Evolutionary conservation across 1,139 yeast genomes (phyloP).

Genomic region (Yamadazyma diddensiae): DNA sequence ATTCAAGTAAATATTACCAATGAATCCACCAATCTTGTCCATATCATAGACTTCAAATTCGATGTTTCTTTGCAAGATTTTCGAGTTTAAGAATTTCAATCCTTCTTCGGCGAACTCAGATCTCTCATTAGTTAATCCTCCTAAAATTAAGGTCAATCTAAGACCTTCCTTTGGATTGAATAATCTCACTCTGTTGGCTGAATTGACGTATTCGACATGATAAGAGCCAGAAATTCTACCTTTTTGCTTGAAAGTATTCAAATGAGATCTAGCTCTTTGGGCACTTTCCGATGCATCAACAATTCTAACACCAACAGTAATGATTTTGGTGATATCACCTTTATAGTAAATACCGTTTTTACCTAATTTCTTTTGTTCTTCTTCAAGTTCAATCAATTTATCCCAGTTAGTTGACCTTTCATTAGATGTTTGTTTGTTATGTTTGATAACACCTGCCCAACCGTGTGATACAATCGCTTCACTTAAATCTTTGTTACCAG

Average conservation of each 20-base stretch:
- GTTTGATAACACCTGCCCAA: constrained; percentile 74
- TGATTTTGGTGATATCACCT: constrained; percentile 47
- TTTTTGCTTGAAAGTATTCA: constrained; percentile 67
- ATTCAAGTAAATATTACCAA: constrained; percentile 64
- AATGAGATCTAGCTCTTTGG: constrained; percentile 70
- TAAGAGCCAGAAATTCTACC: constrained; percentile 58
- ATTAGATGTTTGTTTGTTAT: constrained; percentile 64
- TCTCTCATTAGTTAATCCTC: constrained; percentile 63
- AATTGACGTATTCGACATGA: constrained; percentile 65
- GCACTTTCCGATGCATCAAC: constrained; percentile 80
- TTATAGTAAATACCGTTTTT: constrained; percentile 59
- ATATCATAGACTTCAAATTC: constrained; percentile 64
- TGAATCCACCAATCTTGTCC: constrained; percentile 79
- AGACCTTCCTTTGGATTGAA: constrained; percentile 70
- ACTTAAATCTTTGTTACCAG: constrained; percentile 58
- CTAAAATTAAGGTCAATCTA: constrained; percentile 67
- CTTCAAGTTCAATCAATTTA: constrained; percentile 66
- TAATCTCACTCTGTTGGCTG: constrained; percentile 67
- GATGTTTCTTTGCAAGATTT: constrained; percentile 69
- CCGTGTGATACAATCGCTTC: constrained; percentile 62
- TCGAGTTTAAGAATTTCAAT: constrained; percentile 50
- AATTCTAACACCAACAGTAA: constrained; percentile 53
- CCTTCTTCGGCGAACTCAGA: constrained; percentile 52
- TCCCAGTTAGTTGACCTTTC: constrained; percentile 82
- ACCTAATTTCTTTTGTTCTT: constrained; percentile 48